Evolutionary conservation across 2,329 filamentous ascomycete species (phyloP).

Genomic region (Colletotrichum theobromicola): DNA sequence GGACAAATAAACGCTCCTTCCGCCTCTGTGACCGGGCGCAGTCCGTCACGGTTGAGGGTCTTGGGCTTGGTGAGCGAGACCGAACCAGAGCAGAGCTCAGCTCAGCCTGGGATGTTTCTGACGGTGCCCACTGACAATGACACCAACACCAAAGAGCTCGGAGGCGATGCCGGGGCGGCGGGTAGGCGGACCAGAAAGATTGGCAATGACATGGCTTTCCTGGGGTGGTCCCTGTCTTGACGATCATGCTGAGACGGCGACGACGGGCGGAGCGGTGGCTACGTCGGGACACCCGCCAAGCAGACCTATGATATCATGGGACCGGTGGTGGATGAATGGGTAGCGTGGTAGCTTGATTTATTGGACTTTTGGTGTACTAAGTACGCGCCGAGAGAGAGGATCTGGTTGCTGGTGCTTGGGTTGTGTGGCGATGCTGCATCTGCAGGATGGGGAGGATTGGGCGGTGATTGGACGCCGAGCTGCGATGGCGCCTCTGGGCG

Average conservation of each 20-base stretch:
- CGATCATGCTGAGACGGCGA: neutral
- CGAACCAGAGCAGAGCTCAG: neutral
- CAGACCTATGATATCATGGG: conserved; percentile 3
- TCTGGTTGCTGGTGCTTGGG: too few species aligned
- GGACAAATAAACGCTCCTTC: neutral
- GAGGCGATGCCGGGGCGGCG: neutral
- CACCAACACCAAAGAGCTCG: neutral
- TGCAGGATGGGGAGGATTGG: neutral
- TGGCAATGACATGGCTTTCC: neutral
- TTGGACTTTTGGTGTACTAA: neutral
- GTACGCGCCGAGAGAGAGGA: neutral
- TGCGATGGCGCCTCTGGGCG: neutral
- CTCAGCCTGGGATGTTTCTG: neutral
- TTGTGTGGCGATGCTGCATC: neutral
- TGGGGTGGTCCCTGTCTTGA: neutral
- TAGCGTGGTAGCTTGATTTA: neutral
- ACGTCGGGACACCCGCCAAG: neutral
- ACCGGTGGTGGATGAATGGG: neutral
- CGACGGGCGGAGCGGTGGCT: neutral
- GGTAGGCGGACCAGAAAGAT: neutral
- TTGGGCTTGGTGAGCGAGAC: neutral
- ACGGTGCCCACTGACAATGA: neutral
- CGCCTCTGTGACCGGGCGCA: neutral
- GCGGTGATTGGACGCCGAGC: neutral
- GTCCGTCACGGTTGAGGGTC: neutral